phyloP scores from a whole-genome alignment of 352 stramenopile species.

The Globisporangium echinulatum region DNA sequence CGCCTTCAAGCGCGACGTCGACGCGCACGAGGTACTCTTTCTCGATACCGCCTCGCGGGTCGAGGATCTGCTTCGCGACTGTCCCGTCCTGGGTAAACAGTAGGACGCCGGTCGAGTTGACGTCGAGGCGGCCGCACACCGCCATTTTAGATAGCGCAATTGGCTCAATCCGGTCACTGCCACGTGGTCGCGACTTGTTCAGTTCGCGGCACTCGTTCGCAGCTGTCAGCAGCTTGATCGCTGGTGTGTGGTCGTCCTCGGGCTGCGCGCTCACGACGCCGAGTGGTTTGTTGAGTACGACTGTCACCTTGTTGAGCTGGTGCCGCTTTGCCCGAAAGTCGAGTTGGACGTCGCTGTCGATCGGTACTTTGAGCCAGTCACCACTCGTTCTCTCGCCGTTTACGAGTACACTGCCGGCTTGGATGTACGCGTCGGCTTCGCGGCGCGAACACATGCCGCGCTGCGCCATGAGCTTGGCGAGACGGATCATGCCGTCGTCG shows the following conservation, averaged over 20 bases:
- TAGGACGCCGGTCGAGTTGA: constrained; percentile 80
- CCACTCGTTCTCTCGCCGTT: constrained; percentile 58
- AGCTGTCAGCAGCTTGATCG: constrained; percentile 68
- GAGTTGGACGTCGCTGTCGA: constrained; percentile 50
- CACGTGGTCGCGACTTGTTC: constrained; percentile 32
- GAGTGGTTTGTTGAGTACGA: constrained; percentile 82
- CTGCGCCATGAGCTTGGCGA: constrained; percentile 80
- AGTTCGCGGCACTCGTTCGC: constrained; percentile 73
- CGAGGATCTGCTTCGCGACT: constrained; percentile 71
- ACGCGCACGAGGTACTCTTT: constrained; percentile 86
- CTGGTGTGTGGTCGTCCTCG: constrained; percentile 53
- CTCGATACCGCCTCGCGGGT: constrained; percentile 62
- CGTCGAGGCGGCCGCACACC: constrained; percentile 70
- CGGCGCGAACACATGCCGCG: constrained; percentile 71
- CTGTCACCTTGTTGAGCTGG: constrained; percentile 69
- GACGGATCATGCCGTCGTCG: constrained; percentile 32
- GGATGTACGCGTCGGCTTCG: constrained; percentile 79
- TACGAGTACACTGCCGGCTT: constrained; percentile 63
- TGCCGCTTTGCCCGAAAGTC: constrained; percentile 61
- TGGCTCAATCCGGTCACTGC: constrained; percentile 28
- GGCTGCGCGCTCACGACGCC: constrained; percentile 79
- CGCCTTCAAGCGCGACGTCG: constrained; percentile 45
- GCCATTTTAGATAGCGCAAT: constrained; percentile 72
- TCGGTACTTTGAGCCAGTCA: constrained; percentile 65
- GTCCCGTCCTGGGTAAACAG: constrained; percentile 80